Evolutionary conservation across 768 basidiomycete species (phyloP).

Genomic region (Hericium coralloides): DNA sequence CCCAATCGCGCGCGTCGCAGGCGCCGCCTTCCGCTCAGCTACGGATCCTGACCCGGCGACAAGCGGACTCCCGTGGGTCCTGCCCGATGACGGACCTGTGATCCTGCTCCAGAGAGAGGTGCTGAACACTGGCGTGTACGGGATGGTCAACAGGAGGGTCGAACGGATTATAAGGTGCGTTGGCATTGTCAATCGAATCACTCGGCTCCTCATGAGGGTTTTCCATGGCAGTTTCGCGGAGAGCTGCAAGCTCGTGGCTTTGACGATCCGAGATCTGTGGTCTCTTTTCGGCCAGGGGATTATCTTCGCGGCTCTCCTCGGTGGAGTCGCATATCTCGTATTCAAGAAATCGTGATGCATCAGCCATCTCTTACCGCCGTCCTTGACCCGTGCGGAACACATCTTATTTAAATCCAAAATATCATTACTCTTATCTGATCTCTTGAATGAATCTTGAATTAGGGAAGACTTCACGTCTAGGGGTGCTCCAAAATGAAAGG

Average conservation of each 20-base stretch:
- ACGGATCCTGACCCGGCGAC: constrained; percentile 35
- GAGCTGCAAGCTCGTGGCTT: not conserved
- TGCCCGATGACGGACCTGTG: constrained; percentile 42
- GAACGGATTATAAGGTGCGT: not conserved
- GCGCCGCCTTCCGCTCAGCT: constrained; percentile 43
- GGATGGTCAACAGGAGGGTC: constrained; percentile 31
- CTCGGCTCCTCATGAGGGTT: not conserved
- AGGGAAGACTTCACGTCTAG: too few species aligned
- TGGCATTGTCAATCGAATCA: not conserved
- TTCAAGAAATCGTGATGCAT: not conserved
- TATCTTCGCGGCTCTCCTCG: not conserved
- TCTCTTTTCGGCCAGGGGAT: not conserved
- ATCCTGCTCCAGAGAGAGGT: constrained; percentile 37
- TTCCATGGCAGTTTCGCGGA: not conserved
- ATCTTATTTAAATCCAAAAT: too few species aligned
- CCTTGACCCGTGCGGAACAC: too few species aligned
- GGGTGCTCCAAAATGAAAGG: too few species aligned
- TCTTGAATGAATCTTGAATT: too few species aligned
- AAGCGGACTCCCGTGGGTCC: constrained; percentile 37
- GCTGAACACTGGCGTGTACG: constrained; percentile 43
- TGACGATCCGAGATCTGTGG: not conserved
- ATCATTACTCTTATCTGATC: too few species aligned
- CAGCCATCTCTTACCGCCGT: too few species aligned
- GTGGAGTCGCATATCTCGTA: not conserved
- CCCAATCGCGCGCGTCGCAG: constrained; percentile 38